These are phyloP conservation scores for Tuber microsphaerosporum DNA, from an alignment of 495 filamentous ascomycete species.

Conservation along the genomic window DNA sequence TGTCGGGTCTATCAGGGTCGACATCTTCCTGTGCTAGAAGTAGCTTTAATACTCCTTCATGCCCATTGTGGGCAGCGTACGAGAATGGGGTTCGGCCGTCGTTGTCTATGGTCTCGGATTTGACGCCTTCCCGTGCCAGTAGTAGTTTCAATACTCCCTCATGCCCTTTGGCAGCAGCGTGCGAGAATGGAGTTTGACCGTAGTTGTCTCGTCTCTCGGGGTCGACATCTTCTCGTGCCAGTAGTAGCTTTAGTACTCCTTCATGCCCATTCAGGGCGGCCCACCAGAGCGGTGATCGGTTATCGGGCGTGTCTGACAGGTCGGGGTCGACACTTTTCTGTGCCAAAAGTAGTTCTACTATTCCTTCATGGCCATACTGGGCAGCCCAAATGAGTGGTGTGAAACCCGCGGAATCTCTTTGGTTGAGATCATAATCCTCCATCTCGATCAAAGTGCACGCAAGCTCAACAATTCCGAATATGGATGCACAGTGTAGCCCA, in stretches of 20 bases:
- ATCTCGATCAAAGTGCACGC: background rate
- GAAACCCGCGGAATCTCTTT: background rate
- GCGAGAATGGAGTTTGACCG: background rate
- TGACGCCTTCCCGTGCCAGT: background rate
- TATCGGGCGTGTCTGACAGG: background rate
- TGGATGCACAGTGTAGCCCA: background rate
- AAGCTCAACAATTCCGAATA: background rate
- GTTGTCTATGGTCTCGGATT: background rate
- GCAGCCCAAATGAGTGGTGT: background rate
- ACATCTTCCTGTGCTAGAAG: background rate
- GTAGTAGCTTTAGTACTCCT: background rate
- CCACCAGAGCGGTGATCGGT: background rate
- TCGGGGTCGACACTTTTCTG: background rate
- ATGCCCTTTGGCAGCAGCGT: background rate
- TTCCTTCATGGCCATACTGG: background rate
- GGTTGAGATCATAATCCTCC: background rate
- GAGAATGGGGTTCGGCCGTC: background rate
- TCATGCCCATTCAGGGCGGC: background rate
- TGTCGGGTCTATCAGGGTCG: background rate
- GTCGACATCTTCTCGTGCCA: background rate
- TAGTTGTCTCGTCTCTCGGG: background rate
- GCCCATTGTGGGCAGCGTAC: background rate
- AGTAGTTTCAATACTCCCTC: background rate
- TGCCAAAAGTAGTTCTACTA: background rate
- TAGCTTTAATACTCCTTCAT: background rate